Evolutionary conservation across 2,329 filamentous ascomycete genomes (phyloP), one percentile per base, ranked within the genome.

Genomic region (Alternaria brassicae): DNA sequence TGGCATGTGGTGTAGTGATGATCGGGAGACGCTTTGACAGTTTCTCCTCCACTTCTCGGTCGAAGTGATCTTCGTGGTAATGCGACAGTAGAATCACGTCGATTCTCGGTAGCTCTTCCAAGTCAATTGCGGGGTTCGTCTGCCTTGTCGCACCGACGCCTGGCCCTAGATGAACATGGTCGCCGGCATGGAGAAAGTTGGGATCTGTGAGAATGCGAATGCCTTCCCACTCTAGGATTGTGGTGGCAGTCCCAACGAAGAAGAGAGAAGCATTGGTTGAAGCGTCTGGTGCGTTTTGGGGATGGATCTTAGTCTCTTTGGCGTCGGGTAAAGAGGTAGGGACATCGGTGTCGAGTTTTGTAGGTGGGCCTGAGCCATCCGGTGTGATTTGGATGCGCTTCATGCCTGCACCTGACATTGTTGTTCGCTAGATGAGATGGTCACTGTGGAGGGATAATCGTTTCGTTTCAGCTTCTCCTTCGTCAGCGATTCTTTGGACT

Each of bases 91-190:
- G 77, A 2, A 90, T 81, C 1, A 81, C 77, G 69, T 90, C 86
- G 19, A 90, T 80, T 2, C 81, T 78, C 1, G 88, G 88, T 1
- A 90, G 77, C 27, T 86, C 80, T 47, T 87, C 80, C 5, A 90
- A 71, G 56, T 88, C 83, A 15, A 90, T 79, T 0, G 85, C 85
- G 21, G 87, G 87, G 62, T 90, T 84, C 0, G 84, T 89, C 23
- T 76, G 73, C 2, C 87, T 80, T 23, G 79, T 80, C 1, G 80
- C 83, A 2, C 81, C 84, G 2, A 89, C 86, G 1, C 87, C 87
- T 0, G 88, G 87, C 0, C 87, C 88, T 1, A 90, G 82, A 70
- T 90, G 87, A 8, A 90, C 86, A 65, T 89, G 85, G 67, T 89
- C 86, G 30, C 87, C 87, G 1, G 83, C 83, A 66, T 89, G 88